Conservation (phyloP, 352 stramenopile species). For the Halophytophthora polymorphica region DNA sequence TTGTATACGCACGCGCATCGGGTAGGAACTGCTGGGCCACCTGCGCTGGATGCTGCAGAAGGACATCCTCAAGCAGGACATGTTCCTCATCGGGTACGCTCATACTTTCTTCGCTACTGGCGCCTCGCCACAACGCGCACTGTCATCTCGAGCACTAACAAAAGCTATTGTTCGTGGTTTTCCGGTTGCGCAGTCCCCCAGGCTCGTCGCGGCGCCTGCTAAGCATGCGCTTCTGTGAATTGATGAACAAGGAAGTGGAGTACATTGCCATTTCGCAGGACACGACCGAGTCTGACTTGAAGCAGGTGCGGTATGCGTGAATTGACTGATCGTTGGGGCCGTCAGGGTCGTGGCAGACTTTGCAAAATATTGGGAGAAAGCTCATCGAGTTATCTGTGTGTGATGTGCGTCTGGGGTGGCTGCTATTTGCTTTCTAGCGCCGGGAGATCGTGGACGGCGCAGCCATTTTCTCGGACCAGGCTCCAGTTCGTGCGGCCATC, state of each 20-base stretch:
- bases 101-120: neutral
- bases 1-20: neutral
- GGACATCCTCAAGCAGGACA: constrained; percentile 79
- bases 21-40: constrained; percentile 64
- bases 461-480: constrained; percentile 89
- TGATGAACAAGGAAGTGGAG: constrained; percentile 83
- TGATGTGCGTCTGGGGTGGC: neutral
- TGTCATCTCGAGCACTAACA: neutral
- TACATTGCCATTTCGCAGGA: constrained; percentile 92
- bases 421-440: constrained; percentile 23
- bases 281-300: constrained; percentile 92
- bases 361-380: too few species aligned
- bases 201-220: constrained; percentile 68
- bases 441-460: constrained; percentile 68
- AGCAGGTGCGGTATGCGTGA: constrained; percentile 46
- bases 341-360: neutral
- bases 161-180: neutral
- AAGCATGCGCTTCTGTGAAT: constrained; percentile 83
- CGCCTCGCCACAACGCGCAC: neutral
- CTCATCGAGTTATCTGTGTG: too few species aligned
- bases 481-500: constrained; percentile 92
- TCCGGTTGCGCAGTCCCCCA: constrained; percentile 45
- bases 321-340: neutral
- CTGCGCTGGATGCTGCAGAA: constrained; percentile 89
- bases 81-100: constrained; percentile 81